Percentiles rank a stretch among this genome's conserved stretches.
Conservation (phyloP, 2,329 filamentous ascomycete genomes). For the Thelonectria rubi region DNA sequence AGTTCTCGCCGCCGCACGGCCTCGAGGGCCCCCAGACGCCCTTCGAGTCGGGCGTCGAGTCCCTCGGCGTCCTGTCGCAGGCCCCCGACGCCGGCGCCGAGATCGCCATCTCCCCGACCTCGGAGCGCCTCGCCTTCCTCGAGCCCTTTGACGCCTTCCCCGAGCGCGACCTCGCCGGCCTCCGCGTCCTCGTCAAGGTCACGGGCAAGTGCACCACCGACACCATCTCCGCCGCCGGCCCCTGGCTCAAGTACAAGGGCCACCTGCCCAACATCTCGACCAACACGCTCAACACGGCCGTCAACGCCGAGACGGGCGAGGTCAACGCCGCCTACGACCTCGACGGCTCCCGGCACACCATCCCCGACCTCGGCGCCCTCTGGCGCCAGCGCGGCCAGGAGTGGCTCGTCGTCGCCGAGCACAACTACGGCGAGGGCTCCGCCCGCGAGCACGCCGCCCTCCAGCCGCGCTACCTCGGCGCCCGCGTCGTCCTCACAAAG, state of each 20-base stretch:
- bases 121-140: slow-evolving; percentile 86
- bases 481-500: slow-evolving; percentile 84
- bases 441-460: slow-evolving; percentile 90
- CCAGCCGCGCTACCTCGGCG: slow-evolving; percentile 90
- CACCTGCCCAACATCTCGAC: slow-evolving; percentile 97
- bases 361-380: slow-evolving; percentile 84
- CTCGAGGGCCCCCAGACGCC: slow-evolving; percentile 67
- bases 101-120: slow-evolving; percentile 86
- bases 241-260: slow-evolving; percentile 99
- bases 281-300: slow-evolving; percentile 95
- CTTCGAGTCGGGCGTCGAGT: slow-evolving; percentile 81
- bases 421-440: slow-evolving; percentile 95
- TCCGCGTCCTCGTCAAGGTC: slow-evolving; percentile 94
- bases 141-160: slow-evolving; percentile 93
- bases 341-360: slow-evolving; percentile 77
- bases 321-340: slow-evolving; percentile 93
- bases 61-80: slow-evolving; percentile 77
- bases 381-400: slow-evolving; percentile 81
- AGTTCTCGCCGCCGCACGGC: slow-evolving; percentile 82
- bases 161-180: slow-evolving; percentile 72
- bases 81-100: slow-evolving; percentile 74
- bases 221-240: slow-evolving; percentile 93
- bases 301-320: slow-evolving; percentile 91
- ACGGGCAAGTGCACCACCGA: slow-evolving; percentile 98
- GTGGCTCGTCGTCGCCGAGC: slow-evolving; percentile 96